Evolutionary conservation across 176 grass and related monocot genomes (phyloP), one percentile per base, ranked within the genome.

Genomic region (Ensete ventricosum): DNA sequence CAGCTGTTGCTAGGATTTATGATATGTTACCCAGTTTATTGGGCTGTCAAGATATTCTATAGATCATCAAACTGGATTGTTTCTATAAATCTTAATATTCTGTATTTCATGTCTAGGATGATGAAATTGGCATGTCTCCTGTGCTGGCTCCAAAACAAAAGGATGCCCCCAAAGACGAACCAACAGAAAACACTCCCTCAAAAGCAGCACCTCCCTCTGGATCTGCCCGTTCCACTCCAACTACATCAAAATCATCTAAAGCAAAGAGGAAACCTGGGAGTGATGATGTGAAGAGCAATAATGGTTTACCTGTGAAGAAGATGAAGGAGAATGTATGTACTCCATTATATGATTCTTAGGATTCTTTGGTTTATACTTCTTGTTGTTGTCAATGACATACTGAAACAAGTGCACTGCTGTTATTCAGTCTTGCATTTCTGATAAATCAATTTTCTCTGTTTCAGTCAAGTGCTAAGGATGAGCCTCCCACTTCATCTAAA

Each of bases 101-200:
- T 74, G 81, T 14, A 21, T 72, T 69, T 10, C 43, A 78, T 57
- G 63, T 81, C 62, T 87, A 93, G 78, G 95, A 98, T 67, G 90
- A 93, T 11, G 95, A 98, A 43, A 84, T 77, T 77, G 75, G 60
- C 75, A 53, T 86, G 74, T 93, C 90, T 72, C 87, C 95, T 52
- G 88, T 91, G 55, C 90, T 93, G 70, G 86, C 88, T 78, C 88
- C 90, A 67, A 93, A 98, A 79, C 86, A 93, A 64, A 91, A 87
- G 48, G 95, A 89, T 73, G 69, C 83, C 67, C 54, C 83, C 19
- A 98, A 98, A 80, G 95, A 93, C 53, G 95, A 93, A 82, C 86
- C 90, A 74, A 67, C 79, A 52, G 88, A 93, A 62, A 91, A 80
- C 70, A 93, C 84, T 78, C 84, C 90, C n/a, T 79, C 78, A 55